phyloP scores from a whole-genome alignment of 2,329 filamentous ascomycete genomes.

The Claviceps spartinae region DNA sequence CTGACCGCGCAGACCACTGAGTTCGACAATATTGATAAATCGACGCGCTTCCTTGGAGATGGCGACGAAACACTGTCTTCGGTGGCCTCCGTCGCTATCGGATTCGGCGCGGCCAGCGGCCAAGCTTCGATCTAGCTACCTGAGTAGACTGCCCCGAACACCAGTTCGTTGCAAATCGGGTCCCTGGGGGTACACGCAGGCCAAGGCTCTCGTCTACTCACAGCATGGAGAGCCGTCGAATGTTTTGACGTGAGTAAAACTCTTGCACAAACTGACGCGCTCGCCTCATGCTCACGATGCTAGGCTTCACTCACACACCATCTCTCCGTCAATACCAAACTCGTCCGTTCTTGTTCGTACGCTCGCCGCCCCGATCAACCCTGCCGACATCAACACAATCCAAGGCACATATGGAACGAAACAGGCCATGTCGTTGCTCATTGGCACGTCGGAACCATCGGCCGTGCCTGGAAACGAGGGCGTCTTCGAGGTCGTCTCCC shows the following conservation, averaged over 20 bases:
- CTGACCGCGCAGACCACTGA: not conserved
- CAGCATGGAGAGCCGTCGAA: conserved; percentile 62
- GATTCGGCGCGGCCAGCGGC: conserved; percentile 11
- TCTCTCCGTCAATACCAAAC: conserved; percentile 57
- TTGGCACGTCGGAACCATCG: conserved; percentile 64
- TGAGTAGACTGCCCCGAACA: conserved; percentile 11
- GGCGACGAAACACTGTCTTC: conserved; percentile 12
- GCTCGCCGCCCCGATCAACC: conserved; percentile 87
- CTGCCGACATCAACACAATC: conserved; percentile 94
- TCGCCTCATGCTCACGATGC: not conserved
- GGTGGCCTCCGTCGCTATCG: conserved; percentile 11
- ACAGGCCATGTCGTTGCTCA: conserved; percentile 58
- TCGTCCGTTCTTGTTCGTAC: conserved; percentile 63
- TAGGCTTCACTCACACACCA: conserved; percentile 61
- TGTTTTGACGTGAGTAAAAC: conserved; percentile 41
- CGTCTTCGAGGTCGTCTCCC: conserved; percentile 73
- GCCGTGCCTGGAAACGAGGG: conserved; percentile 84
- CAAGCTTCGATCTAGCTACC: conserved; percentile 6
- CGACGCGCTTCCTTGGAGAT: conserved; percentile 6
- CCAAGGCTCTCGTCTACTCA: conserved; percentile 67
- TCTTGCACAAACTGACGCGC: not conserved
- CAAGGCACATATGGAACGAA: conserved; percentile 91
- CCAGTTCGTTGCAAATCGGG: conserved; percentile 38
- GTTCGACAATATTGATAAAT: not conserved
- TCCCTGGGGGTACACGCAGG: conserved; percentile 70